Evolutionary conservation across 208 protist genomes (phyloP).

Genomic region (Wallacemonas sp.): DNA sequence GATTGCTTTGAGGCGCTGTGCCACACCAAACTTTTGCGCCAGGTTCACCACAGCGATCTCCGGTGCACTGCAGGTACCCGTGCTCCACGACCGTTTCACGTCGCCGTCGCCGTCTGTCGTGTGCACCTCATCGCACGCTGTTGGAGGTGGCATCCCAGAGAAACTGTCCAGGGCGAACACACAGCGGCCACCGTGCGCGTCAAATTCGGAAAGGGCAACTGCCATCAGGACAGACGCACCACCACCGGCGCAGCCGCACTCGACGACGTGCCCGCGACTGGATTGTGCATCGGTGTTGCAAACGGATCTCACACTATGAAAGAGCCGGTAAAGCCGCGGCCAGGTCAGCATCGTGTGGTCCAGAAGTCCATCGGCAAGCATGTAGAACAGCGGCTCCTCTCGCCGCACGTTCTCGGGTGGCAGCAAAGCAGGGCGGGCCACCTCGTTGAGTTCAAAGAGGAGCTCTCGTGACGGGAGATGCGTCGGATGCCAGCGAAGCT

Average conservation of each 20-base stretch:
- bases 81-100: conserved; percentile 47
- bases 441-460: conserved; percentile 51
- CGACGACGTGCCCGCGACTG: conserved; percentile 44
- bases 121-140: conserved; percentile 28
- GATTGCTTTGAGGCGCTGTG: conserved; percentile 48
- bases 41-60: conserved; percentile 40
- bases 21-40: conserved; percentile 61
- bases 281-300: conserved; percentile 5
- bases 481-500: conserved; percentile 57
- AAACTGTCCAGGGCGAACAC: conserved; percentile 80
- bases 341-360: conserved; percentile 85
- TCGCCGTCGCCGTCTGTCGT: background rate
- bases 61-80: conserved; percentile 60
- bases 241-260: conserved; percentile 76
- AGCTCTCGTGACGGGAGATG: conserved; percentile 34
- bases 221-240: conserved; percentile 70
- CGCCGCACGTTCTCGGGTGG: conserved; percentile 47
- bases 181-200: conserved; percentile 16
- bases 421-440: conserved; percentile 34
- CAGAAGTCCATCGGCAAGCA: conserved; percentile 67
- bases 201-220: conserved; percentile 37
- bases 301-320: conserved; percentile 26
- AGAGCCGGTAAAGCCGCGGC: conserved; percentile 67
- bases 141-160: conserved; percentile 66
- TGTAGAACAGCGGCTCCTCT: conserved; percentile 57